Conservation (phyloP, 2,329 filamentous ascomycete genomes). For the Diaporthe vaccinii region DNA sequence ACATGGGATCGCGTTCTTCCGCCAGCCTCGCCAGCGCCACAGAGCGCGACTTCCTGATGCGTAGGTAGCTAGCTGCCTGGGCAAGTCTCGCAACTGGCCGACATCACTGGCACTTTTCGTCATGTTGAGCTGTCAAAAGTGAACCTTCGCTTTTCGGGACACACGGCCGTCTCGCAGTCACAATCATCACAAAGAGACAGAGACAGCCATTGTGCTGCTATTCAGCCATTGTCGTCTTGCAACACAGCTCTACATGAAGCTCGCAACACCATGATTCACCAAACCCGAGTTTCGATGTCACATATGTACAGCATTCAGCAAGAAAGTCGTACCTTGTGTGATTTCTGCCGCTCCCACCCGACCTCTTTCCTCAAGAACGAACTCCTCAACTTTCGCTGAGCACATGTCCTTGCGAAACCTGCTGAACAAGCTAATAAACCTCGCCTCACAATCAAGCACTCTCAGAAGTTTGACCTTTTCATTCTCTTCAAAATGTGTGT, state of each 20-base stretch:
- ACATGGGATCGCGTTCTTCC: background rate
- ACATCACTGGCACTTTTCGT: background rate
- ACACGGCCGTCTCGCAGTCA: background rate
- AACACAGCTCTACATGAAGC: background rate
- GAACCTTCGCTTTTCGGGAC: background rate
- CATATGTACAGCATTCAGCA: background rate
- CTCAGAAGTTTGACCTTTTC: no score
- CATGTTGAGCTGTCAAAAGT: conserved; percentile 15
- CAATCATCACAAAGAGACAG: background rate
- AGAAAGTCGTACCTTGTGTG: background rate
- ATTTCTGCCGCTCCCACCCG: background rate
- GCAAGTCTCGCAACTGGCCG: background rate
- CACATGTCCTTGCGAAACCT: background rate
- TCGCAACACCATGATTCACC: conserved; percentile 21
- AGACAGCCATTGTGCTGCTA: conserved; percentile 13
- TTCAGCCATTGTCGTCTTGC: conserved; percentile 17
- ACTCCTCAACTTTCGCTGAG: background rate
- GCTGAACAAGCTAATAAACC: background rate
- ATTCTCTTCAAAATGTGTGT: conserved; percentile 49
- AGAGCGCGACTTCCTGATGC: conserved; percentile 27
- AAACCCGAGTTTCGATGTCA: background rate
- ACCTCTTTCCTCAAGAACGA: background rate
- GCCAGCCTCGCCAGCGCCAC: conserved; percentile 17
- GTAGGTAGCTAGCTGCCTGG: background rate
- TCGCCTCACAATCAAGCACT: background rate